These are phyloP conservation scores for Leptomonas seymouri DNA, from an alignment of 208 protist genomes.

Conservation along the genomic window DNA sequence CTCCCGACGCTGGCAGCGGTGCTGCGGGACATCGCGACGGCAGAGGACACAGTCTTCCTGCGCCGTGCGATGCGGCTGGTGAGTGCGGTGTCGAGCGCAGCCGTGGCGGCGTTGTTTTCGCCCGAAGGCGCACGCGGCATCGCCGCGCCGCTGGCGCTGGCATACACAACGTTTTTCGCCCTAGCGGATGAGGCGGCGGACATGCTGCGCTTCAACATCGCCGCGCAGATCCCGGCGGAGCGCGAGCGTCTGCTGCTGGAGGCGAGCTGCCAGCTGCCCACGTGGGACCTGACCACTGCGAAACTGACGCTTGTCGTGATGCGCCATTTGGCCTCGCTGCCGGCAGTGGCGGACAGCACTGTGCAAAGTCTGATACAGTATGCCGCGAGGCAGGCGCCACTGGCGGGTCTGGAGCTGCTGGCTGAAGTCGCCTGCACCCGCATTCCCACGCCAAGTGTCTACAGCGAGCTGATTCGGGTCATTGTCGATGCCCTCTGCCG, in stretches of 20 bases:
- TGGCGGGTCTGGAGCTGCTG: conserved; percentile 72
- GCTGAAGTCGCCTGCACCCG: conserved; percentile 76
- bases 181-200: conserved; percentile 76
- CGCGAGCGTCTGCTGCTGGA: conserved; percentile 53
- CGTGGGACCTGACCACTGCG: conserved; percentile 50
- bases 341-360: conserved; percentile 60
- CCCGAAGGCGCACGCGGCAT: conserved; percentile 41
- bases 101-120: conserved; percentile 52
- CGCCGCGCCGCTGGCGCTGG: conserved; percentile 22
- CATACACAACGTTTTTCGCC: conserved; percentile 70
- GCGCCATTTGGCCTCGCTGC: conserved; percentile 69
- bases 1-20: conserved; percentile 64
- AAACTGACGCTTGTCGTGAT: conserved; percentile 76
- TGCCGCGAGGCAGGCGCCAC: conserved; percentile 55
- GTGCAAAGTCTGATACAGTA: conserved; percentile 63
- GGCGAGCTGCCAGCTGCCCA: conserved; percentile 65
- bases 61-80: conserved; percentile 51
- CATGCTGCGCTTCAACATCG: conserved; percentile 67
- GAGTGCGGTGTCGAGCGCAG: conserved; percentile 47
- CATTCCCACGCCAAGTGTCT: conserved; percentile 64
- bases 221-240: conserved; percentile 41
- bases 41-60: conserved; percentile 38
- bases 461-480: conserved; percentile 69
- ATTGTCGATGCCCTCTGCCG: conserved; percentile 62
- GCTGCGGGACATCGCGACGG: conserved; percentile 46